Evolutionary conservation across 179 eudicot species (phyloP), one percentile per base, ranked within the genome.

Genomic region (Vitellaria paradoxa): DNA sequence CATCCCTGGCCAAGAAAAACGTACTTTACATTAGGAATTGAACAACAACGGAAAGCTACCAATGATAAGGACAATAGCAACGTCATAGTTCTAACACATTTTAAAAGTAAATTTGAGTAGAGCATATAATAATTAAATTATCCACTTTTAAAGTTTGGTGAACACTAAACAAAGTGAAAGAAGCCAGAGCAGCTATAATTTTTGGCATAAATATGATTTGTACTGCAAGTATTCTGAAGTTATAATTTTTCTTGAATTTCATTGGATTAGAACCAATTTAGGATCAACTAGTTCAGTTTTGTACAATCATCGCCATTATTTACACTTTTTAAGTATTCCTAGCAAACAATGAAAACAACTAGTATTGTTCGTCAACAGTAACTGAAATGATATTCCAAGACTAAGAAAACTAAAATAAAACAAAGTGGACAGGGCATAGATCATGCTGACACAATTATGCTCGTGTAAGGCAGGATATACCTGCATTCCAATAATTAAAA

Each of bases 1-100:
- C 97, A 81, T 93, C 89, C 49, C 99, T 95, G 94, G 78, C 75
- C 75, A 77, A 69, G 75, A 76, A 83, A 60, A 88, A 72, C 65
- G 68, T 55, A 81, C 46, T 62, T 69, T 61, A 65, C 72, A 73
- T 46, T 45, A 15, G 37, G 6, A 78, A 20, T 53, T 72, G 37
- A 57, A 46, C n/a, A 49, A 61, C 10, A 17, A 47, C 18, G 18
- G 64, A 62, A 47, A 62, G 17, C 70, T 37, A 4, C 3, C 13
- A 64, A 46, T 2, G 55, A 50, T 50, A 47, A 74, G 7, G n/a
- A 6, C 13, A 9, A 49, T 6, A 64, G 49, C 6, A 40, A 63
- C 50, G 64, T 11, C 63, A 75, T 47, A 4, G 5, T 63, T 40
- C 42, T 37, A 5, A 73, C 6, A 18, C 13, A 60, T 40, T 14